phyloP scores from a whole-genome alignment of 2,329 filamentous ascomycete genomes.

The Colletotrichum chrysophilum region DNA sequence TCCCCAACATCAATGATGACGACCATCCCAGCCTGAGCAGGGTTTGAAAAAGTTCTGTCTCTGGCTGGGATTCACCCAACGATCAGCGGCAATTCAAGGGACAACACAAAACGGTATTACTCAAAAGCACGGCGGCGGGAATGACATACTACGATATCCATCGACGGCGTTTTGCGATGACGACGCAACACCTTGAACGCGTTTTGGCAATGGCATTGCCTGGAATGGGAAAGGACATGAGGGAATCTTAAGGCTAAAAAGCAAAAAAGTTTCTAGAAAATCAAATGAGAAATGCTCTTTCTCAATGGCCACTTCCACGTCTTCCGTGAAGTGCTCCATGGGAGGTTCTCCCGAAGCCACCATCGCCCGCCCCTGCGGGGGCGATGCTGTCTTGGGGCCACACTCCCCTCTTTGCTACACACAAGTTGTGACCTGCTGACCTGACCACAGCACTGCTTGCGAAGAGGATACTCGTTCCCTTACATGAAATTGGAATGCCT shows the following conservation, averaged over 20 bases:
- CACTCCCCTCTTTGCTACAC: background rate
- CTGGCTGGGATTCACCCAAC: background rate
- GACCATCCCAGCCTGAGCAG: background rate
- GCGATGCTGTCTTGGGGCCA: background rate
- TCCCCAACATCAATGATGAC: background rate
- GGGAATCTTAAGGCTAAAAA: constrained; percentile 33
- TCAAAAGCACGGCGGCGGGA: background rate
- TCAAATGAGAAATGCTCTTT: constrained; percentile 51
- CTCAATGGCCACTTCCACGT: constrained; percentile 77
- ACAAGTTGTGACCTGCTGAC: constrained; percentile 7
- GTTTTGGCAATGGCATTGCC: constrained; percentile 10
- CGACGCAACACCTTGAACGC: background rate
- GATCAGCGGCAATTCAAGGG: constrained; percentile 19
- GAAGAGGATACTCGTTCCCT: background rate
- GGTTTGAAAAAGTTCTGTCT: background rate
- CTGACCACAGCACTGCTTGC: background rate
- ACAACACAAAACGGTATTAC: background rate
- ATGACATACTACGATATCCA: constrained; percentile 1
- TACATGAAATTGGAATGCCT: constrained; percentile 21
- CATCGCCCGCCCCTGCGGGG: constrained; percentile 3
- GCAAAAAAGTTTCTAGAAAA: constrained; percentile 10
- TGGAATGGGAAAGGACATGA: constrained; percentile 22
- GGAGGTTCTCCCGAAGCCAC: constrained; percentile 74
- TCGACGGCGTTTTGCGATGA: constrained; percentile 10
- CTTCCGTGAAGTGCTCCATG: constrained; percentile 74